A percentile compares a stretch with the other conserved stretches of the same genome.
phyloP scores from a whole-genome alignment of 768 basidiomycete species.

The Panaeolus cyanescens region DNA sequence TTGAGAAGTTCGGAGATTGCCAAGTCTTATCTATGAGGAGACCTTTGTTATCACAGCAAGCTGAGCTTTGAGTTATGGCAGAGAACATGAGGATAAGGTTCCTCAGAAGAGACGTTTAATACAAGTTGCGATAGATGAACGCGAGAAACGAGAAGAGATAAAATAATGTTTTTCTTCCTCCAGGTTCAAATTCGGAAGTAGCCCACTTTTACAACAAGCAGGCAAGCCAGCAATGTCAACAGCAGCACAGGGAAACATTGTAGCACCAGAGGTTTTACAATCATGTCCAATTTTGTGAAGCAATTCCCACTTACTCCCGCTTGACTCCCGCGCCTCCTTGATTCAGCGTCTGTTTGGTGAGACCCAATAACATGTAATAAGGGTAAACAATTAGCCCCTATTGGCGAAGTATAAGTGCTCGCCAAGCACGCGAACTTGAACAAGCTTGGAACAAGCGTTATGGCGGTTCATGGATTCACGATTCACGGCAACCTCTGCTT shows the following conservation, averaged over 20 bases:
- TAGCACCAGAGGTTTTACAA: neutral
- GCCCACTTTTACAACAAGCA: neutral
- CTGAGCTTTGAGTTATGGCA: neutral
- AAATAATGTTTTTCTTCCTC: too few species aligned
- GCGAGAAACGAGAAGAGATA: too few species aligned
- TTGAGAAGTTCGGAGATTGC: neutral
- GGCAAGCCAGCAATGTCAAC: neutral
- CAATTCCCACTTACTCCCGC: neutral
- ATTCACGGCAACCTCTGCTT: too few species aligned
- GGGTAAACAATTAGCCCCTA: neutral
- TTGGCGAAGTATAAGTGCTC: neutral
- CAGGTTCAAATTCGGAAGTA: too few species aligned
- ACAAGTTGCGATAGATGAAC: neutral
- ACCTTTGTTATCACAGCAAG: too few species aligned
- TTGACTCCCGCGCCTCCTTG: neutral
- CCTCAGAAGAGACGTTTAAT: neutral
- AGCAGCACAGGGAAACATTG: neutral
- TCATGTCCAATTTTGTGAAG: neutral
- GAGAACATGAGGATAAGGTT: neutral
- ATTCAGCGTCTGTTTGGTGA: constrained; percentile 3
- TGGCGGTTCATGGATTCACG: too few species aligned
- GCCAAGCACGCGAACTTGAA: too few species aligned
- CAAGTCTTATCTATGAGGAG: neutral
- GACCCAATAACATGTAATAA: neutral
- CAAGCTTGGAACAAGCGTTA: too few species aligned